Evolutionary conservation across 768 basidiomycete species (phyloP), one percentile per base, ranked within the genome.

Genomic region (Trametes punicea): DNA sequence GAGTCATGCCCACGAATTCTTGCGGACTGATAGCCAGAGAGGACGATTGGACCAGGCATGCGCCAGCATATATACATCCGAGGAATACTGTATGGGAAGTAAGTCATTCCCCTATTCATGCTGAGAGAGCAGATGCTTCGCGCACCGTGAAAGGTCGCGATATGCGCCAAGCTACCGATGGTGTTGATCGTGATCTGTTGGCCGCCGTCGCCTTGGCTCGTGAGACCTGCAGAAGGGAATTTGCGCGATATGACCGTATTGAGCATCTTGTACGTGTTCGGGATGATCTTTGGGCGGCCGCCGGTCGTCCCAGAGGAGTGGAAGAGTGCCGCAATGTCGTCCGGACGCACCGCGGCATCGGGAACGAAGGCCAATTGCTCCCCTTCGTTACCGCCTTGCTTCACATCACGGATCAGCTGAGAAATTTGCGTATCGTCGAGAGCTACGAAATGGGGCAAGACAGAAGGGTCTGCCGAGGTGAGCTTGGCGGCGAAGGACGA

Each of bases 261-360:
- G 6, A 49, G 20, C 47, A 49, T 49, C 47, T 49, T 49, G 34
- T 23, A 49, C 20, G 47, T 49, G 33, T 38, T 49, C 2, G 47
- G 47, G 21, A 49, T 49, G 47, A 49, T 49, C 34, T 38, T 49
- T 21, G 47, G 47, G 6, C 15, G 23, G 4, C 47, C 47, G 13
- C 34, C 23, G 33, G 34, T 38, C 23, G 34, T 49, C 21, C 47
- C 47, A 1, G 47, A 49, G 4, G 47, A 36, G 21, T 49, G 47
- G 34, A 49, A 49, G 34, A 49, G 34, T 21, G 33, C 47, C 1
- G 47, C 47, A 10, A 49, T 21, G 15, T 49, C 47, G 20, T 49
- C 33, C 1, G 33, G 33, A 3, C 21, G 18, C 7, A 49, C 47
- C 23, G 47, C 9, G 11, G 33, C 47, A 27, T 30, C 29, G 6